phyloP scores from a whole-genome alignment of 192 early-diverging fungal species.

The Podila verticillata region DNA sequence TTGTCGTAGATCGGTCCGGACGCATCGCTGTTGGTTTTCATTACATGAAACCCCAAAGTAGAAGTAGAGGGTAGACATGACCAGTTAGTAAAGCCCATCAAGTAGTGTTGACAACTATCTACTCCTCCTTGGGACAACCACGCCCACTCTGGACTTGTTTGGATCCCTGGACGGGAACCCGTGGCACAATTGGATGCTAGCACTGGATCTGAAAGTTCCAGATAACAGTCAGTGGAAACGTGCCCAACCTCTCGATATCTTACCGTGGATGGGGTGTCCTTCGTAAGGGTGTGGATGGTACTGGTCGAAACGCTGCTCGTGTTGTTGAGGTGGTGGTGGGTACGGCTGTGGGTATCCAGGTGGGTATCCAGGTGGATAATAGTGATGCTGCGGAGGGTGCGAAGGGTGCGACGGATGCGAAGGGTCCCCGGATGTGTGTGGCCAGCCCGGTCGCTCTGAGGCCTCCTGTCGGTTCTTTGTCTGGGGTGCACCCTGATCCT shows the following conservation, averaged over 20 bases:
- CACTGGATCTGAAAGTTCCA: too few relatives aligned
- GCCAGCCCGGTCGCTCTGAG: conserved; percentile 21
- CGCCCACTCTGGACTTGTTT: too few relatives aligned
- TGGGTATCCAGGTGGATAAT: not conserved
- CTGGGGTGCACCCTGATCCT: conserved; percentile 31
- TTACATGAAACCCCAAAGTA: not conserved
- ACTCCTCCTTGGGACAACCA: too few relatives aligned
- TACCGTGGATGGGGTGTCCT: too few relatives aligned
- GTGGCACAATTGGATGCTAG: too few relatives aligned
- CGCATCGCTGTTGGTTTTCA: not conserved
- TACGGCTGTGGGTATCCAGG: not conserved
- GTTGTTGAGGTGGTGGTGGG: not conserved
- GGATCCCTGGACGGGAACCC: too few relatives aligned
- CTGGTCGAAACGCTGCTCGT: too few relatives aligned
- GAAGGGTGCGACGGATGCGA: not conserved
- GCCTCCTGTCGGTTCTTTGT: conserved; percentile 18
- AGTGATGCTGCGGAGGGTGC: not conserved
- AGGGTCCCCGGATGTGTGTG: not conserved
- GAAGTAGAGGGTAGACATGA: not conserved
- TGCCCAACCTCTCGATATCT: too few relatives aligned
- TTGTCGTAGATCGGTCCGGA: not conserved
- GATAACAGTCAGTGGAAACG: too few relatives aligned
- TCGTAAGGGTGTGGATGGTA: too few relatives aligned
- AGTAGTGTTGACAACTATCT: too few relatives aligned
- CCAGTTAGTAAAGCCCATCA: not conserved